These are phyloP conservation scores for Friedmanniomyces endolithicus DNA, from an alignment of 495 filamentous ascomycete genomes.

Conservation along the genomic window DNA sequence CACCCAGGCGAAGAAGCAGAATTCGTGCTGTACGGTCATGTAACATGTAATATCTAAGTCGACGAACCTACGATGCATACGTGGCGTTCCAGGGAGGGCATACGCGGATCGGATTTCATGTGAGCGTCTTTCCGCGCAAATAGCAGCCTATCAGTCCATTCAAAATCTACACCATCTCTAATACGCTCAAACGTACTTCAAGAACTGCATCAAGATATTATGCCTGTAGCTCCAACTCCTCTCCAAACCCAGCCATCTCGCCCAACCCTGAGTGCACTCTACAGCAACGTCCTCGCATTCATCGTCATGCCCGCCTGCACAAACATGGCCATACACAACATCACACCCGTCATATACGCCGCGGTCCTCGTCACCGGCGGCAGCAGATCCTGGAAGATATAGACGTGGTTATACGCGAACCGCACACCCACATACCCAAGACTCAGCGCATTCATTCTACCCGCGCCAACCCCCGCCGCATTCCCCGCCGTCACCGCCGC, in stretches of 20 bases:
- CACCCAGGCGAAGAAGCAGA: slow-evolving; percentile 86
- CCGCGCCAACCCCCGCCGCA: slow-evolving; percentile 25
- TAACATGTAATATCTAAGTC: slow-evolving; percentile 28
- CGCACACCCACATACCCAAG: slow-evolving; percentile 33
- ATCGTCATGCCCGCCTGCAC: slow-evolving; percentile 30
- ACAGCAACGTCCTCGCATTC: slow-evolving; percentile 8
- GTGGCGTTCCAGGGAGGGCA: not conserved
- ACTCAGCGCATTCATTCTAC: slow-evolving; percentile 32
- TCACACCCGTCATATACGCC: slow-evolving; percentile 31
- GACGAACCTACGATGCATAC: not conserved
- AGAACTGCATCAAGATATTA: not conserved
- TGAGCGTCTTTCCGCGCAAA: not conserved
- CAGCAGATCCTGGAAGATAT: slow-evolving; percentile 30
- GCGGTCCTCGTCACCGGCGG: slow-evolving; percentile 30
- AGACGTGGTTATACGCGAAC: slow-evolving; percentile 35
- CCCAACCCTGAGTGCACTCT: not conserved
- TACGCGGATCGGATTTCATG: not conserved
- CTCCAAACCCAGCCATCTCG: too few relatives aligned
- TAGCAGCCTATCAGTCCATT: not conserved
- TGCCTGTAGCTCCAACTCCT: not conserved
- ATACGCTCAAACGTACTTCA: not conserved
- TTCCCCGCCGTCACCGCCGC: slow-evolving; percentile 42
- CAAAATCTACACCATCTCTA: not conserved
- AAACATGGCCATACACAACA: slow-evolving; percentile 30
- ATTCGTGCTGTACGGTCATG: slow-evolving; percentile 82